Conservation (phyloP, 2,329 filamentous ascomycete genomes). For the Mycocentrospora acerina region DNA sequence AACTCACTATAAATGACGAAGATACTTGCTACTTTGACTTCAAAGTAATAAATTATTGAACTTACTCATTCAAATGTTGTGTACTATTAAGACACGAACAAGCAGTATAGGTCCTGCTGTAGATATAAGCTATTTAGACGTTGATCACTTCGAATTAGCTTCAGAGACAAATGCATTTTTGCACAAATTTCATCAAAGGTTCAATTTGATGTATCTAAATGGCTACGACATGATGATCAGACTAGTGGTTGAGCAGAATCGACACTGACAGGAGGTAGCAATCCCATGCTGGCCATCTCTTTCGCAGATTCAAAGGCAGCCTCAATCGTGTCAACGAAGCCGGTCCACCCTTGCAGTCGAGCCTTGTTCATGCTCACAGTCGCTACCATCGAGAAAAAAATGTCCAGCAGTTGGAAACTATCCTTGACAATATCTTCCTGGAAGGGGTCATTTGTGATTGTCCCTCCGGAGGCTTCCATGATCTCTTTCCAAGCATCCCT, state of each 20-base stretch:
- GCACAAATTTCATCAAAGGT: too few species aligned
- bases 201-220: background rate
- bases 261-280: conserved; percentile 1
- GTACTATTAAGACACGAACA: too few species aligned
- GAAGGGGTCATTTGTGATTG: conserved; percentile 3
- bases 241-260: background rate
- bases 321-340: conserved; percentile 5
- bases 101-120: too few species aligned
- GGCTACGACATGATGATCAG: too few species aligned
- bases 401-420: conserved; percentile 3
- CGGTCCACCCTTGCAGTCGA: conserved; percentile 3
- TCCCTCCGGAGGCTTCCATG: conserved; percentile 4
- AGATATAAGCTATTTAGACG: too few species aligned
- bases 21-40: too few species aligned
- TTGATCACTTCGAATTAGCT: too few species aligned
- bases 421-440: conserved; percentile 3
- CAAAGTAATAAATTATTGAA: too few species aligned
- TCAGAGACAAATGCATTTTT: too few species aligned
- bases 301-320: conserved; percentile 4
- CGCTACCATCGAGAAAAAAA: conserved; percentile 3
- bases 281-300: conserved; percentile 4
- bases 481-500: conserved; percentile 5
- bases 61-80: too few species aligned
- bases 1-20: too few species aligned
- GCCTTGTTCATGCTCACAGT: conserved; percentile 6